A percentile compares a stretch with the other conserved stretches of the same genome.
phyloP scores from a whole-genome alignment of 225 moss, liverwort and hornwort genomes.

The Ulota crispa region DNA sequence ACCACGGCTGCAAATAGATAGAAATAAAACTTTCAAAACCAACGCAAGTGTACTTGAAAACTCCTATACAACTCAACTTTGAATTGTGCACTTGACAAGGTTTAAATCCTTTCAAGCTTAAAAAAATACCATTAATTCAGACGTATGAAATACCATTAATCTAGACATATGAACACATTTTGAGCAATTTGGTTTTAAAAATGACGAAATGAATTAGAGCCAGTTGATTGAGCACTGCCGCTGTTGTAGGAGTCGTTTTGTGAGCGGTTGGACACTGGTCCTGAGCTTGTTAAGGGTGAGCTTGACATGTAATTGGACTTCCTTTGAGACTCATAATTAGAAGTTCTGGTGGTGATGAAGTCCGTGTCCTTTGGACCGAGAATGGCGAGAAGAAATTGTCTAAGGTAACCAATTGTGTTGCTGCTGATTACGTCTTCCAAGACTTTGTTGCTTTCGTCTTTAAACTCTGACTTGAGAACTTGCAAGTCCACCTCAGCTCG shows the following conservation, averaged over 20 bases:
- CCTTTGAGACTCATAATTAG: slow-evolving; percentile 10
- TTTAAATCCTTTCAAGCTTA: not conserved
- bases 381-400: slow-evolving; percentile 27
- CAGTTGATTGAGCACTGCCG: slow-evolving; percentile 27
- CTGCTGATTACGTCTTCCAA: slow-evolving; percentile 31
- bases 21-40: not conserved
- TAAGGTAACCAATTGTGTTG: slow-evolving; percentile 9
- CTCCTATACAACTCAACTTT: not conserved
- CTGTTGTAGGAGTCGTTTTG: slow-evolving; percentile 17
- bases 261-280: slow-evolving; percentile 13
- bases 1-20: not conserved
- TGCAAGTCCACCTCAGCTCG: slow-evolving; percentile 43
- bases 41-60: not conserved
- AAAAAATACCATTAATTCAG: not conserved
- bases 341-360: slow-evolving; percentile 16
- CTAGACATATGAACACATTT: not conserved
- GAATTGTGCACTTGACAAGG: not conserved
- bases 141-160: not conserved
- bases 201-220: slow-evolving; percentile 14
- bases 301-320: slow-evolving; percentile 26
- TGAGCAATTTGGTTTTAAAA: not conserved
- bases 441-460: slow-evolving; percentile 21
- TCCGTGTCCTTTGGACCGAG: not conserved
- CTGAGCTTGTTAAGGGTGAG: slow-evolving; percentile 16
- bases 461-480: slow-evolving; percentile 33